Base-by-base conservation (phyloP, 148 eudicot genomes). In the Rhododendron kiyosumense region DNA sequence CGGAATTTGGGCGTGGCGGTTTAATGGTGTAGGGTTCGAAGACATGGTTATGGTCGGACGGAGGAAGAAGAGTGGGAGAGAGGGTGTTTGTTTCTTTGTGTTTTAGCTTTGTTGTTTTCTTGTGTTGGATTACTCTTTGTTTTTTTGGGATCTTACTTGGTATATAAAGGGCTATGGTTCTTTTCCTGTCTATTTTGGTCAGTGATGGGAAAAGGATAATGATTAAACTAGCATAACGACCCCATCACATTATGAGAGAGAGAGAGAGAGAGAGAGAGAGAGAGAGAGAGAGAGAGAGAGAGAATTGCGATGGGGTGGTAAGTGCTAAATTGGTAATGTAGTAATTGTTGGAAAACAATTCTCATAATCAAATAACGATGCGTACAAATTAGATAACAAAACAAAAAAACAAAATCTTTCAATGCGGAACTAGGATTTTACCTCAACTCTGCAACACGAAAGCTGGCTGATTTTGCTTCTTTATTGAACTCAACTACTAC, bases 1-100 rank as follows among this genome's bases (percentile, higher is more conserved):
- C 65, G 67, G 83, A n/a, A 59, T 75, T 63, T 67, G 79, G 87
- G 52, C 32, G 59, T 5, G n/a, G 84, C 73, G 86, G 52, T 81
- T 75, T 6, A 48, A 82, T 65, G 85, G 77, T 34, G 81, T n/a
- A 34, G 65, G 49, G 20, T 85, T 36, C 3, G 87, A 83, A 52
- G 81, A 61, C 89, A 88, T 88, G 34, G n/a, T 9, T 17, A 2
- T 22, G n/a, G 78, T n/a, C 51, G 38, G 61, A 49, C 4, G 20
- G 49, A 69, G 84, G 11, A 54, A 7, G 43, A 34, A 34, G 43
- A 43, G 28, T 2, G 38, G 14, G 38, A 30, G 76, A 71, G 76
- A 67, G 71, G 1, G 11, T n/a, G 30, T 30, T 30, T 13, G 24
- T 63, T 79, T 9, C 67, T 46, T 26, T 12, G 9, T 15, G n/a